A percentile compares a stretch with the other conserved stretches of the same genome.
These are phyloP conservation scores for Asterochloris erici DNA, from an alignment of 139 green algal genomes.

Conservation along the genomic window DNA sequence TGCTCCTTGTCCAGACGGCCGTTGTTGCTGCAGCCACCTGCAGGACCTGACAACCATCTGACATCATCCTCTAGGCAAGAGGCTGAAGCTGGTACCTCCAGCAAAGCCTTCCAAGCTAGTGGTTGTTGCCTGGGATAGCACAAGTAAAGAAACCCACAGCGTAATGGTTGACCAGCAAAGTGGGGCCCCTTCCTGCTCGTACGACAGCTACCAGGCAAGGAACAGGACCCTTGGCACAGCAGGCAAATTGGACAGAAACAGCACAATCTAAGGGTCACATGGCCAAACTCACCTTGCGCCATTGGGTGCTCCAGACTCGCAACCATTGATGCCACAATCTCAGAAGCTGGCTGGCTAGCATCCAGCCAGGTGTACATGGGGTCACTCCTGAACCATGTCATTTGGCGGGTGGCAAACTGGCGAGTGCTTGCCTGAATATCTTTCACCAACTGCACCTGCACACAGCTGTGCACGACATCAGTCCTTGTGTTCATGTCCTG, in stretches of 20 bases:
- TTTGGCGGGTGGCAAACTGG: constrained; percentile 70
- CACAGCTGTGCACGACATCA: not conserved
- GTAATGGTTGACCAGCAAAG: not conserved
- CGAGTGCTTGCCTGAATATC: constrained; percentile 63
- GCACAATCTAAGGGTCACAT: not conserved
- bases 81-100: not conserved
- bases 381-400: constrained; percentile 78
- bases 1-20: constrained; percentile 18
- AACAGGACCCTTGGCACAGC: not conserved
- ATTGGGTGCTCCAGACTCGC: constrained; percentile 16
- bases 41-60: not conserved
- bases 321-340: constrained; percentile 38
- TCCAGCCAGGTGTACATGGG: constrained; percentile 59
- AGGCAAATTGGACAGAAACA: not conserved
- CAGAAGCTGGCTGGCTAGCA: constrained; percentile 21
- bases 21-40: constrained; percentile 27
- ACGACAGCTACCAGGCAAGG: not conserved
- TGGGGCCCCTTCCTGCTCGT: not conserved
- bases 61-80: not conserved
- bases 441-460: constrained; percentile 43
- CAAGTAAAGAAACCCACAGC: not conserved
- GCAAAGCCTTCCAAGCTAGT: not conserved
- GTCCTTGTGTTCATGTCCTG: too few relatives aligned
- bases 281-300: constrained; percentile 32
- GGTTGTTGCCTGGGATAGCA: not conserved